A percentile compares a stretch with the other conserved stretches of the same genome.
These are phyloP conservation scores for Pisolithus tinctorius DNA, from an alignment of 768 basidiomycete species.

Conservation along the genomic window DNA sequence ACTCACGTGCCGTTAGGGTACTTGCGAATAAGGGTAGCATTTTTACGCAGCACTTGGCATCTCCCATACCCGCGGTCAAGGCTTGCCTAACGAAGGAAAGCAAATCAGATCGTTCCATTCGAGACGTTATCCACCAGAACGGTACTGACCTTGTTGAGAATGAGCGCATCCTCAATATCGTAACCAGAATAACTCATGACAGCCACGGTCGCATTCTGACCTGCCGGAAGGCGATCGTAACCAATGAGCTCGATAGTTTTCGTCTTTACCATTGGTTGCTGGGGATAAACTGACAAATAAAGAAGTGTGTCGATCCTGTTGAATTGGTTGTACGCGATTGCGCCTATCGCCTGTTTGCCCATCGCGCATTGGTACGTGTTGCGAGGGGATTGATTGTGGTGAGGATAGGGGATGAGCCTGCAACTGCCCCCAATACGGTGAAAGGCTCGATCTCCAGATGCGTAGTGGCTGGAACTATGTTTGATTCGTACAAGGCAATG, in stretches of 20 bases:
- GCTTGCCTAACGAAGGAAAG: constrained; percentile 57
- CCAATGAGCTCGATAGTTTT: constrained; percentile 96
- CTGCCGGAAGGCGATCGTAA: constrained; percentile 94
- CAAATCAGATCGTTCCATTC: constrained; percentile 3
- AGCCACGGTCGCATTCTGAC: constrained; percentile 96
- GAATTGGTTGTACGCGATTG: constrained; percentile 96
- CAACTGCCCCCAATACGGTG: constrained; percentile 94
- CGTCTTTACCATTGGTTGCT: constrained; percentile 99
- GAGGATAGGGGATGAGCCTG: constrained; percentile 98
- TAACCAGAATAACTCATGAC: constrained; percentile 99
- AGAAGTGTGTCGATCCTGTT: constrained; percentile 96
- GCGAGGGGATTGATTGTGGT: constrained; percentile 98
- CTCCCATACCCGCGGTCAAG: constrained; percentile 96
- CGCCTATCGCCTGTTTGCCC: constrained; percentile 99
- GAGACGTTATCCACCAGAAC: constrained; percentile 1
- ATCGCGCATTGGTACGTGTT: constrained; percentile 99
- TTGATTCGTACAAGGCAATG: constrained; percentile 89
- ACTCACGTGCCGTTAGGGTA: constrained; percentile 97
- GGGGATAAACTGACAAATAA: constrained; percentile 97
- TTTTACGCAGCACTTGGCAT: constrained; percentile 96
- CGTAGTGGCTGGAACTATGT: constrained; percentile 77
- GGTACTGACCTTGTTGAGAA: constrained; percentile 77
- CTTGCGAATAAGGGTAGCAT: constrained; percentile 87
- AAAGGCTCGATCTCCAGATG: constrained; percentile 99
- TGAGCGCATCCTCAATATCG: constrained; percentile 98